These are phyloP conservation scores for Domatiomyces catenatus DNA, from an alignment of 2,329 filamentous ascomycete species.

Conservation along the genomic window DNA sequence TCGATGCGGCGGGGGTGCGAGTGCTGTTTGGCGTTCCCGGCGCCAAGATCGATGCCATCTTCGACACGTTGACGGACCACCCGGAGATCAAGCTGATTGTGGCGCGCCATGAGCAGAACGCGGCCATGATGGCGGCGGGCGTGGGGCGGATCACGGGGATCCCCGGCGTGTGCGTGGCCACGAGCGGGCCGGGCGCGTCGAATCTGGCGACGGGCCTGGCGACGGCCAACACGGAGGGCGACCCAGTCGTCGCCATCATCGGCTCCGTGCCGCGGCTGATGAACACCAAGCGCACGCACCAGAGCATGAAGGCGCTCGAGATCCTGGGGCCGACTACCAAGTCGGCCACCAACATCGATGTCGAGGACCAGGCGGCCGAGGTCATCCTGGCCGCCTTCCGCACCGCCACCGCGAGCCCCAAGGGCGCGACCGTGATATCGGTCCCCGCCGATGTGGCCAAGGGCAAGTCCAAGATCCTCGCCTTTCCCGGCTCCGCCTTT, in stretches of 20 bases:
- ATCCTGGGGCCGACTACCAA: conserved; percentile 33
- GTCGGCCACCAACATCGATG: conserved; percentile 27
- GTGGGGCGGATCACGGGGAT: conserved; percentile 32
- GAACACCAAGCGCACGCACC: conserved; percentile 33
- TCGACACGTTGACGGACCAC: conserved; percentile 32
- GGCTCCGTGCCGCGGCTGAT: conserved; percentile 32
- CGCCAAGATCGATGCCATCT: conserved; percentile 35
- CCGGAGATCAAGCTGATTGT: conserved; percentile 34
- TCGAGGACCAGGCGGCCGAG: conserved; percentile 35
- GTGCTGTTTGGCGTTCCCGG: conserved; percentile 35
- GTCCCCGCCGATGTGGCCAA: conserved; percentile 33
- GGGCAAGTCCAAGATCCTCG: conserved; percentile 24
- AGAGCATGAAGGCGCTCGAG: conserved; percentile 31
- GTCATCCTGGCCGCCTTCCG: conserved; percentile 33
- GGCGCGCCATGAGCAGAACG: conserved; percentile 36
- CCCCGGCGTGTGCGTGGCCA: conserved; percentile 34
- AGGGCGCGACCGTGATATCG: conserved; percentile 30
- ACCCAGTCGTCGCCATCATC: conserved; percentile 35
- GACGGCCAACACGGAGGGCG: conserved; percentile 34
- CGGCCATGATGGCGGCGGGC: conserved; percentile 36
- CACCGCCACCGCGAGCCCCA: conserved; percentile 26
- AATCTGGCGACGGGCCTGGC: conserved; percentile 34
- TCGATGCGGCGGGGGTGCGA: conserved; percentile 29
- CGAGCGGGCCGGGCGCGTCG: conserved; percentile 33
- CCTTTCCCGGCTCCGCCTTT: conserved; percentile 28